A percentile compares a stretch with the other conserved stretches of the same genome.
Conservation (phyloP, 2,329 filamentous ascomycete genomes). For the Pseudogymnoascus sp. region DNA sequence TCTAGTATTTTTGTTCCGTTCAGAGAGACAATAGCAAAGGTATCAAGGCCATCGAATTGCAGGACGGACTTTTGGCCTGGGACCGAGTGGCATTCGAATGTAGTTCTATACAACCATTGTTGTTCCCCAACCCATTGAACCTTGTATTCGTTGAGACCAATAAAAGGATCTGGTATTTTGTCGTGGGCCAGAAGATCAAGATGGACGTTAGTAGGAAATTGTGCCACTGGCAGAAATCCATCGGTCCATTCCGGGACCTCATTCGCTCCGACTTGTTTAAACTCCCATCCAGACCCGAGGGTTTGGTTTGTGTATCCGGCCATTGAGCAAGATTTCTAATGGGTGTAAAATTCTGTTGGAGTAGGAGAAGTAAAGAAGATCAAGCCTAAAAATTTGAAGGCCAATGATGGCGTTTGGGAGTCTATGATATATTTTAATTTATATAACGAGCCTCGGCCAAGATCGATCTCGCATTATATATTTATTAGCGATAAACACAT, state of each 20-base stretch:
- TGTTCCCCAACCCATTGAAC: slow-evolving; percentile 41
- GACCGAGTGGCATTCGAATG: slow-evolving; percentile 15
- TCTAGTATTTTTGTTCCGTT: slow-evolving; percentile 45
- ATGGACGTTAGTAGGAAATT: slow-evolving; percentile 9
- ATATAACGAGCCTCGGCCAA: neutral
- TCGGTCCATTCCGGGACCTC: neutral
- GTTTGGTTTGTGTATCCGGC: neutral
- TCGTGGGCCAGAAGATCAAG: slow-evolving; percentile 7
- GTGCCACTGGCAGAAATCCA: slow-evolving; percentile 3
- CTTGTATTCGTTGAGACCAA: slow-evolving; percentile 41
- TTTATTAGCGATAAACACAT: neutral
- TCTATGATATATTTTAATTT: neutral
- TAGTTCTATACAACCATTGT: slow-evolving; percentile 34
- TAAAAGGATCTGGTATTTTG: slow-evolving; percentile 39
- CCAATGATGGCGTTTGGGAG: neutral
- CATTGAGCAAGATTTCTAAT: neutral
- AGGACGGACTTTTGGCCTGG: slow-evolving; percentile 34
- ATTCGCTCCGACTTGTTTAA: neutral
- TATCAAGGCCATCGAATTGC: slow-evolving; percentile 57
- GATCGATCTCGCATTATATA: neutral
- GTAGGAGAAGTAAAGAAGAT: neutral
- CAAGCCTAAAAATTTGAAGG: neutral
- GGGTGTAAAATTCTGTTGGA: neutral
- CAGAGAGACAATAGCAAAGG: slow-evolving; percentile 49
- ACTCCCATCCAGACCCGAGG: slow-evolving; percentile 3